phyloP scores from a whole-genome alignment of 306 rosid species.

The Trifolium repens region DNA sequence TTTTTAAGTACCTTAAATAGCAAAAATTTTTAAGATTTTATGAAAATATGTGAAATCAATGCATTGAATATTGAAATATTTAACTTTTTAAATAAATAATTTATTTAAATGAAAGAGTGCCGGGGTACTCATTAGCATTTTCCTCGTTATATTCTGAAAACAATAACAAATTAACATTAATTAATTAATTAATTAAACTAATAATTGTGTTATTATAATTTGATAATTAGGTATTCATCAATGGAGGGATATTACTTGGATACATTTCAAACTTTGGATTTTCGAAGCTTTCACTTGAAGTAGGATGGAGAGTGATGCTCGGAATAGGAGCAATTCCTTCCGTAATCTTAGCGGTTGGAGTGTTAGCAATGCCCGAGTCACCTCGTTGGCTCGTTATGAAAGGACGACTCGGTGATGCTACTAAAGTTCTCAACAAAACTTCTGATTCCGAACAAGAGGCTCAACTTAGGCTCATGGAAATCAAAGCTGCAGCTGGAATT shows the following conservation, averaged over 20 bases:
- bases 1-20: too few species aligned
- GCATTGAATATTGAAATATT: too few species aligned
- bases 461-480: constrained; percentile 61
- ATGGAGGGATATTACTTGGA: constrained; percentile 74
- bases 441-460: constrained; percentile 70
- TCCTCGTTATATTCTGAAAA: too few species aligned
- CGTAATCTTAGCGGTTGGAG: constrained; percentile 52
- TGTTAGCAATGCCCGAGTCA: constrained; percentile 82
- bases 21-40: too few species aligned
- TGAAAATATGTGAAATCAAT: too few species aligned
- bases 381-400: constrained; percentile 90
- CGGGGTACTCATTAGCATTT: too few species aligned
- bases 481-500: constrained; percentile 77
- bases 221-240: constrained; percentile 61
- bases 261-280: constrained; percentile 80
- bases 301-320: constrained; percentile 88
- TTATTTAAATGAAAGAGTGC: too few species aligned
- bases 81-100: too few species aligned
- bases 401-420: constrained; percentile 76
- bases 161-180: not conserved
- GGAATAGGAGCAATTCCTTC: constrained; percentile 81
- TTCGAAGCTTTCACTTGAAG: constrained; percentile 51
- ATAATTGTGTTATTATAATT: not conserved
- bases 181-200: not conserved
- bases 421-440: constrained; percentile 62